Evolutionary conservation across 2,329 filamentous ascomycete genomes (phyloP).

Genomic region (Pseudogymnoascus sp.): DNA sequence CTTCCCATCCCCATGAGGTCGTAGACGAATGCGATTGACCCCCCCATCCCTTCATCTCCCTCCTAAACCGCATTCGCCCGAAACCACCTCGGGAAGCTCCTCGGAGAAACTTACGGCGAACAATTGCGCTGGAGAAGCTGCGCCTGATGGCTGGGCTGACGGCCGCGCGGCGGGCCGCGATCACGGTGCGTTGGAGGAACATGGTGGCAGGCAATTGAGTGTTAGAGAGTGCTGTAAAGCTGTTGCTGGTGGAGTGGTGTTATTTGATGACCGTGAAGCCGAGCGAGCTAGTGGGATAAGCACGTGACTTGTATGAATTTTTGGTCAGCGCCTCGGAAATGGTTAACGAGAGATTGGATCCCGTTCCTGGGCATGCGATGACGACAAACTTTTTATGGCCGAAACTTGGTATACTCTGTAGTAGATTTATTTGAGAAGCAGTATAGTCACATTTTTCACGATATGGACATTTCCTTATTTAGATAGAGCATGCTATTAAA

Average conservation of each 20-base stretch:
- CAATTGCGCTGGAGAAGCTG: slow-evolving; percentile 52
- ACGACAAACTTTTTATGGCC: background rate
- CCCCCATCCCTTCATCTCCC: background rate
- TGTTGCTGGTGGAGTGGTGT: slow-evolving; percentile 2
- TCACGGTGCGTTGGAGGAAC: slow-evolving; percentile 58
- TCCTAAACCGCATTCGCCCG: slow-evolving; percentile 9
- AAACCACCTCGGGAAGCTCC: background rate
- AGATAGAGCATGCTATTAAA: slow-evolving; percentile 9
- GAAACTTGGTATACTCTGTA: background rate
- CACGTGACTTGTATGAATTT: slow-evolving; percentile 5
- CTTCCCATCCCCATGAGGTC: background rate
- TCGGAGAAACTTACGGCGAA: slow-evolving; percentile 46
- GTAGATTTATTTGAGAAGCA: background rate
- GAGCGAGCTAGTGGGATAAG: slow-evolving; percentile 7
- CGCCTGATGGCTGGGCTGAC: slow-evolving; percentile 47
- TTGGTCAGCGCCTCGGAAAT: slow-evolving; percentile 3
- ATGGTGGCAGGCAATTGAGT: slow-evolving; percentile 37
- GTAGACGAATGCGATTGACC: background rate
- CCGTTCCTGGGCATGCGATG: background rate
- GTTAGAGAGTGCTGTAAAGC: slow-evolving; percentile 16
- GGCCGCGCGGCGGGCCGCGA: slow-evolving; percentile 53
- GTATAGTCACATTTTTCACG: background rate
- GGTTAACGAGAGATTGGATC: slow-evolving; percentile 1
- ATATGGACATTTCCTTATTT: background rate
- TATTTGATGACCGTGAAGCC: slow-evolving; percentile 10